phyloP scores from a whole-genome alignment of 768 basidiomycete species.

The Mycena galericulata region DNA sequence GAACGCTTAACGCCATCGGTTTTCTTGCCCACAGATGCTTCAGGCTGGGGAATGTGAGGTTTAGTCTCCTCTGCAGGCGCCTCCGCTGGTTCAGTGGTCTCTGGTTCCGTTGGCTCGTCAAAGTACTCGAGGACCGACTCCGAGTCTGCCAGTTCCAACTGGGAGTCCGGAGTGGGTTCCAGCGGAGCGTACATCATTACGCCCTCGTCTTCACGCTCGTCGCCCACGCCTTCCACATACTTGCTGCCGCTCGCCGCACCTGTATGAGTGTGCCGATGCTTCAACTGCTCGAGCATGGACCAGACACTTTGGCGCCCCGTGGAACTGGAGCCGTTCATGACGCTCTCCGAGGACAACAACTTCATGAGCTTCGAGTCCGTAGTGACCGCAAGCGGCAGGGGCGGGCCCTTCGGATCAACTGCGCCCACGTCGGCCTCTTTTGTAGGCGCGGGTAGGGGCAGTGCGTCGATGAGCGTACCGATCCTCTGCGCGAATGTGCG shows the following conservation, averaged over 20 bases:
- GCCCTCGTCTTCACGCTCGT: constrained; percentile 54
- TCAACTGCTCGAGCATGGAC: constrained; percentile 66
- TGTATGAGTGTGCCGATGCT: no score
- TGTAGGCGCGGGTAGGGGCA: constrained; percentile 31
- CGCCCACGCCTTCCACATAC: constrained; percentile 24
- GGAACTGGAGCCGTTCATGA: constrained; percentile 69
- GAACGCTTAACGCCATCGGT: constrained; percentile 10
- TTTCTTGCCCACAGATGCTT: background rate
- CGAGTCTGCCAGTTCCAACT: constrained; percentile 77
- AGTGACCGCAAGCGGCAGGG: constrained; percentile 30
- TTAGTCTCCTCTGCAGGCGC: constrained; percentile 29
- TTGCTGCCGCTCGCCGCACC: no score
- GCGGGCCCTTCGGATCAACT: constrained; percentile 48
- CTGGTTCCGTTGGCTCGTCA: constrained; percentile 45
- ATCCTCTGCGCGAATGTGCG: constrained; percentile 26
- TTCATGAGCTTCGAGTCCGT: constrained; percentile 60
- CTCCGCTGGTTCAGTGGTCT: constrained; percentile 16
- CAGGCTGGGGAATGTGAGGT: constrained; percentile 24
- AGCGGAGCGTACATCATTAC: constrained; percentile 85
- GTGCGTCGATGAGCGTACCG: constrained; percentile 40
- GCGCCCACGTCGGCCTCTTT: constrained; percentile 28
- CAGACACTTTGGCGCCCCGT: constrained; percentile 63
- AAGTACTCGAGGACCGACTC: constrained; percentile 63
- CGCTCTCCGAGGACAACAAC: constrained; percentile 66
- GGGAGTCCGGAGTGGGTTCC: constrained; percentile 68